Evolutionary conservation across 2,329 filamentous ascomycete species (phyloP).

Genomic region (Blumeriella jaapii): DNA sequence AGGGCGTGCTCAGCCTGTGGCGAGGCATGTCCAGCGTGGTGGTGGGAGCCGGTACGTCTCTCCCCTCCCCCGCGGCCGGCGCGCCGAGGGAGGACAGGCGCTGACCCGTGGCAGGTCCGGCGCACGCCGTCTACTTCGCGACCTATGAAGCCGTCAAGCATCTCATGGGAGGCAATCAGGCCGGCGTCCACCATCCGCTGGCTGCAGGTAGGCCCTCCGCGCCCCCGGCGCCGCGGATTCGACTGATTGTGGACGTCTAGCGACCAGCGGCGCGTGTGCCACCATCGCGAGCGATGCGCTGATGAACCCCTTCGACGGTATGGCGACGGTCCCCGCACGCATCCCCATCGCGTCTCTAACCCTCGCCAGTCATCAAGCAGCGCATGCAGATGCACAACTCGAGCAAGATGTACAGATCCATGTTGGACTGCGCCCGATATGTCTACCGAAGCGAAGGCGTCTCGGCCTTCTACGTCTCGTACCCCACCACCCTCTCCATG

Average conservation of each 20-base stretch:
- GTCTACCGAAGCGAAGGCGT: slow-evolving; percentile 84
- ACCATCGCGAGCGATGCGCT: slow-evolving; percentile 96
- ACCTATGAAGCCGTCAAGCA: slow-evolving; percentile 98
- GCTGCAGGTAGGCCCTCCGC: slow-evolving; percentile 60
- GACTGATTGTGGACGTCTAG: slow-evolving; percentile 34
- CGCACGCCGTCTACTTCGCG: slow-evolving; percentile 95
- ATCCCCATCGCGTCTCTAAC: slow-evolving; percentile 14
- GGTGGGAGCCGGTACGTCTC: slow-evolving; percentile 76
- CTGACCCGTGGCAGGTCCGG: slow-evolving; percentile 84
- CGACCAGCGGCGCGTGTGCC: slow-evolving; percentile 83
- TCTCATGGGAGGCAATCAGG: slow-evolving; percentile 82
- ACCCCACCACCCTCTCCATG: slow-evolving; percentile 96
- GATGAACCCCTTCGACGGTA: slow-evolving; percentile 99
- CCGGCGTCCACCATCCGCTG: slow-evolving; percentile 78
- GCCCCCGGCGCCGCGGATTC: not conserved
- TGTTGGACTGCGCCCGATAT: slow-evolving; percentile 75
- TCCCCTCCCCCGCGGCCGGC: too few relatives aligned
- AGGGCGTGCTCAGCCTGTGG: slow-evolving; percentile 89
- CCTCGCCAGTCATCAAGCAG: slow-evolving; percentile 79
- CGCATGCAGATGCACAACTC: slow-evolving; percentile 98
- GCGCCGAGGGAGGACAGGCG: too few relatives aligned
- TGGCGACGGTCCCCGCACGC: not conserved
- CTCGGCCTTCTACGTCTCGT: slow-evolving; percentile 92
- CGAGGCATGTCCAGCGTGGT: slow-evolving; percentile 94
- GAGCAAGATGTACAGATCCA: slow-evolving; percentile 71